Conservation (phyloP, 768 basidiomycete species). For the Boletus tomentosulus region DNA sequence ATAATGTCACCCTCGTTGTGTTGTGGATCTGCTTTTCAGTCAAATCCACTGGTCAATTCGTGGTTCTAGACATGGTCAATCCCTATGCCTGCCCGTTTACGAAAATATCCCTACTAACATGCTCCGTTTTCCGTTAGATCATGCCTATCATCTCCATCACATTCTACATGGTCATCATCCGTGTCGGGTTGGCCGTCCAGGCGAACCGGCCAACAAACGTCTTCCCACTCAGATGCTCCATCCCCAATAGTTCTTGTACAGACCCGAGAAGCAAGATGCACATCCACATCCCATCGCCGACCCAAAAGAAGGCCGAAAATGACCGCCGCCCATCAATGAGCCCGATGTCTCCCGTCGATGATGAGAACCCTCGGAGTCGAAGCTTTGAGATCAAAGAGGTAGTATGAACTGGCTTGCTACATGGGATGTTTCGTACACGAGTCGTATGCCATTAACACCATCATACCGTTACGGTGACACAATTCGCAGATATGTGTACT, state of each 20-base stretch:
- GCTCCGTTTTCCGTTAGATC: not conserved
- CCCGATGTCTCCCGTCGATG: not conserved
- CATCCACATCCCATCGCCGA: not conserved
- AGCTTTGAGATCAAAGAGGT: not conserved
- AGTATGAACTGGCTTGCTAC: not conserved
- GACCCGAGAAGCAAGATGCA: not conserved
- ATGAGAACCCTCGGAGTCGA: constrained; percentile 11
- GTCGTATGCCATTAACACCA: not conserved
- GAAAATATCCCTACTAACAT: not conserved
- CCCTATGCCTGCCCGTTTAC: too few species aligned
- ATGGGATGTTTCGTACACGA: not conserved
- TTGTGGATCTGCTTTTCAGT: constrained; percentile 28
- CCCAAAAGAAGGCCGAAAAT: not conserved
- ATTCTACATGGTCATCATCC: constrained; percentile 18
- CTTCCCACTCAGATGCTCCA: not conserved
- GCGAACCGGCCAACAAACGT: not conserved
- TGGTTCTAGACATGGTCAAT: constrained; percentile 33
- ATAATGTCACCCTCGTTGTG: constrained; percentile 32
- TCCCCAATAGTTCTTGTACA: too few species aligned
- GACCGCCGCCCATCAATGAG: not conserved
- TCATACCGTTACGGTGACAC: too few species aligned
- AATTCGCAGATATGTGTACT: not conserved
- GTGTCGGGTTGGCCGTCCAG: constrained; percentile 1
- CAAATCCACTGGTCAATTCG: constrained; percentile 27
- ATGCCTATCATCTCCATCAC: constrained; percentile 13